Evolutionary conservation across 176 grass and related monocot genomes (phyloP).

Genomic region (Bothriochloa decipiens): DNA sequence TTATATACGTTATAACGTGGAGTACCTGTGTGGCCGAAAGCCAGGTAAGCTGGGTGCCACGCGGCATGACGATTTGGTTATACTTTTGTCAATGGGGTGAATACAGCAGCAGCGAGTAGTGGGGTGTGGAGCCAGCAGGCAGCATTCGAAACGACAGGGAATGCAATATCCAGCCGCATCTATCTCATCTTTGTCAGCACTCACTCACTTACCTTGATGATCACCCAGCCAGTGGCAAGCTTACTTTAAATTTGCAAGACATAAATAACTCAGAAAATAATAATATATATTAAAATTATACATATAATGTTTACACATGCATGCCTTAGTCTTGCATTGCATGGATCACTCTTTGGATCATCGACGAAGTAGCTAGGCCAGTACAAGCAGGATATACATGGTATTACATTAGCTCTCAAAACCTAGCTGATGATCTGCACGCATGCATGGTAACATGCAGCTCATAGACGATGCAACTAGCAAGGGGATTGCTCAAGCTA

Average conservation of each 20-base stretch:
- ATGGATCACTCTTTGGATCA: background rate
- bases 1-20: background rate
- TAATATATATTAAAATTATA: background rate
- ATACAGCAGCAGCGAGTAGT: background rate
- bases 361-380: background rate
- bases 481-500: background rate
- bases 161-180: background rate
- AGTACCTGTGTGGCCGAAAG: background rate
- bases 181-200: slow-evolving; percentile 28
- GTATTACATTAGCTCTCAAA: background rate
- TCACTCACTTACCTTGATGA: background rate
- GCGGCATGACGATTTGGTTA: background rate
- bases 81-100: background rate
- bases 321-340: background rate
- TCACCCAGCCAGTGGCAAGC: background rate
- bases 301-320: background rate
- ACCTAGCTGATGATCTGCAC: background rate
- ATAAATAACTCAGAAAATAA: background rate
- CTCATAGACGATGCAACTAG: background rate
- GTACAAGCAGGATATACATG: background rate
- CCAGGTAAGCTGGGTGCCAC: background rate
- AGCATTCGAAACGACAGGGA: background rate
- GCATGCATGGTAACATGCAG: background rate
- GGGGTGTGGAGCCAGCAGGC: background rate
- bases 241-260: background rate